phyloP scores from a whole-genome alignment of 2,329 filamentous ascomycete species.

The Metarhizium humberi region DNA sequence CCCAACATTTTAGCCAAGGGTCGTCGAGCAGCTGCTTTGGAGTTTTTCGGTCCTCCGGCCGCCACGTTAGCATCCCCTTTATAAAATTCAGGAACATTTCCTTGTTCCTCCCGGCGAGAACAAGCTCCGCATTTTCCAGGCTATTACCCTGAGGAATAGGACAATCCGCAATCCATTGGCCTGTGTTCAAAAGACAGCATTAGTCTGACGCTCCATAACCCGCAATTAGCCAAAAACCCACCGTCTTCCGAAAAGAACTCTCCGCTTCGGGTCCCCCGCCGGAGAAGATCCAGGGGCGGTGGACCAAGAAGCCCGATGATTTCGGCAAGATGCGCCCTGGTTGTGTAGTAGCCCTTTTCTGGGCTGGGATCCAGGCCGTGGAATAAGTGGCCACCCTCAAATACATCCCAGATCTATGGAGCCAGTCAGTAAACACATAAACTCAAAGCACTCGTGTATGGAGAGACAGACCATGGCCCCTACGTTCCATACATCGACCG shows the following conservation, averaged over 20 bases:
- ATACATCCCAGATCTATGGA: constrained; percentile 14
- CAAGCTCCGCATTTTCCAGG: neutral
- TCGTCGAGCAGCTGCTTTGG: neutral
- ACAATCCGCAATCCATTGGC: neutral
- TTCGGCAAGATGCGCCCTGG: constrained; percentile 15
- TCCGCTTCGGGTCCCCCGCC: neutral
- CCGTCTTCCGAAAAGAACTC: neutral
- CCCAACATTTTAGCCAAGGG: neutral
- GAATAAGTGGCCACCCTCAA: constrained; percentile 14
- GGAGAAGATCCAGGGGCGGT: constrained; percentile 9
- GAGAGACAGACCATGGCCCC: constrained; percentile 11
- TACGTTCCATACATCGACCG: constrained; percentile 14
- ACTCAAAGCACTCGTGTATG: neutral
- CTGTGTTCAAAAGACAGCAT: neutral
- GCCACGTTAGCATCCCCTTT: neutral
- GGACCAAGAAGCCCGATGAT: constrained; percentile 13
- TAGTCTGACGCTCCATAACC: neutral
- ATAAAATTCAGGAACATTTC: neutral
- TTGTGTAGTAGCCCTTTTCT: constrained; percentile 9
- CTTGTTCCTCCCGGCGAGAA: neutral
- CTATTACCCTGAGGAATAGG: neutral
- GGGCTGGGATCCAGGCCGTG: constrained; percentile 7
- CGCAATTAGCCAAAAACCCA: neutral
- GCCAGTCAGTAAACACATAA: neutral
- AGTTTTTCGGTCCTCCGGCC: neutral